Base-by-base conservation (phyloP, 176 grass and related monocot species). In the Guadua angustifolia region DNA sequence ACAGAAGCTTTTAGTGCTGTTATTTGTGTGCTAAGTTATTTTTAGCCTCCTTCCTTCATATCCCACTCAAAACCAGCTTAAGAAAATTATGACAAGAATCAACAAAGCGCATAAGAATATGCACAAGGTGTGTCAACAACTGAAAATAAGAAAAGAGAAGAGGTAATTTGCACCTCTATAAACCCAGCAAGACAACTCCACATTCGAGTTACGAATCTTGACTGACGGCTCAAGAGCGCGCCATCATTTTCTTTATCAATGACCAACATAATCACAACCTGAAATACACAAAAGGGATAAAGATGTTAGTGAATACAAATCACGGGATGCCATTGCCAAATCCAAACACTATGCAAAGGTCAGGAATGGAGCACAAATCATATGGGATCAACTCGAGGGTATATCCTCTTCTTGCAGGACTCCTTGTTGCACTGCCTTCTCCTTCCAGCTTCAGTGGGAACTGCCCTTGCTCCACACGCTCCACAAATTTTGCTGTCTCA, bases 181-280 rank as follows among this genome's bases (percentile, higher is more conserved):
- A 98, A 98, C 55, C 96, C 96, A 78, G 96, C 91, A 90, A 98
- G 93, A 79, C 96, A 98, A 69, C 93, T 98, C 95, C 93, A 98
- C 93, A 98, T 98, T 35, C 95, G 93, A 24, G 91, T 89, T 38
- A 92, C 89, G 17, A 94, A 98, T 89, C 91, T 93, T 65, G 93
- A 95, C 58, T 98, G 93, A 0, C 29, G 29, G 29, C 96, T 94
- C 52, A 95, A 98, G 91, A 0, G 74, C 96, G 3, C 89, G 40
- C 29, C 29, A 14, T 98, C 93, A 83, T 98, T 95, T 49, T 90
- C 89, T 74, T 95, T 89, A 72, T 98, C 96, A 71, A 98, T 92
- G 45, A 98, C 91, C 79, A 98, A 38, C 93, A 98, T 98, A 75
- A 95, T 95, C 26, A 98, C 96, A 88, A 98, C 96, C 96, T 98